Percentiles rank a stretch among this genome's conserved stretches.
Evolutionary conservation across 345 rosid genomes (phyloP).

Genomic region (Hirschfeldia incana): DNA sequence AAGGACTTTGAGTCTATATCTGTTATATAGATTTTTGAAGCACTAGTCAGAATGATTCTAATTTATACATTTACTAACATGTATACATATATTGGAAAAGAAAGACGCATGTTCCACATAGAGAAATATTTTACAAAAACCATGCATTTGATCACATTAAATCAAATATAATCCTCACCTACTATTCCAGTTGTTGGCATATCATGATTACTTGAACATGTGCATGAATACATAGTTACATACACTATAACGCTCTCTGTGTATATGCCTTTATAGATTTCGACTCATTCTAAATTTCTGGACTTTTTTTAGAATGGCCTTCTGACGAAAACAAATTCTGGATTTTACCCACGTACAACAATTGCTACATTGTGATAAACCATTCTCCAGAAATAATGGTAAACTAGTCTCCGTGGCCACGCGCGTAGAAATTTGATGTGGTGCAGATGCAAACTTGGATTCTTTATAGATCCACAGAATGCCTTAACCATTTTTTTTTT

Average conservation of each 20-base stretch:
- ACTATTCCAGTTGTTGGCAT: conserved; percentile 34
- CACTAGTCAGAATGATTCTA: background rate
- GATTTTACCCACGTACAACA: background rate
- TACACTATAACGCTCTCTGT: background rate
- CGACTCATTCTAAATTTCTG: background rate
- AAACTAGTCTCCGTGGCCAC: too few species aligned
- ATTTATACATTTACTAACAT: background rate
- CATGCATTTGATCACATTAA: conserved; percentile 19
- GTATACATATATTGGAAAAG: background rate
- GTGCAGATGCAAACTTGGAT: too few species aligned
- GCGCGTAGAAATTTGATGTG: too few species aligned
- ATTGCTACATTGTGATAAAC: too few species aligned
- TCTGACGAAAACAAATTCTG: too few species aligned
- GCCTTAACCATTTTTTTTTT: too few species aligned
- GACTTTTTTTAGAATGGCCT: too few species aligned
- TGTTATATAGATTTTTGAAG: background rate
- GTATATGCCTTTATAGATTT: background rate
- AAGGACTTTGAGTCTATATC: background rate
- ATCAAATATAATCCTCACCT: conserved; percentile 16
- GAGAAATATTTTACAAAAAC: background rate
- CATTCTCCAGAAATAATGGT: too few species aligned
- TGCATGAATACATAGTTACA: background rate
- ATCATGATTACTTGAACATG: conserved; percentile 24
- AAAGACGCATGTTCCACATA: background rate
- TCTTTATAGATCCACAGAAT: too few species aligned